phyloP scores from a whole-genome alignment of 352 stramenopile species.

The Phytophthora europaea region DNA sequence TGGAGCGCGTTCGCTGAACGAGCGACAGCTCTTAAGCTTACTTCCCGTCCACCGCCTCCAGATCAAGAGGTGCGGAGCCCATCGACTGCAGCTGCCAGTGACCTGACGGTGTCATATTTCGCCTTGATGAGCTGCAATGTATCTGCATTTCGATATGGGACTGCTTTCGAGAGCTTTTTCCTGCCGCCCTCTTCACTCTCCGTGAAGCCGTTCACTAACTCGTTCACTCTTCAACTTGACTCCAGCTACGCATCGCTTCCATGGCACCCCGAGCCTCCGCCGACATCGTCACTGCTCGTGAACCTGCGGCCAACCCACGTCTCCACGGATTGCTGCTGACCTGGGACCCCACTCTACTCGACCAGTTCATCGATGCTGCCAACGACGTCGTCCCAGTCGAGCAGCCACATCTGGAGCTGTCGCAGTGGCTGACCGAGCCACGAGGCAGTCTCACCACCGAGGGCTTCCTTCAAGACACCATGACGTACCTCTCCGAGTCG shows the following conservation, averaged over 20 bases:
- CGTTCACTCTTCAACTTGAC: slow-evolving; percentile 28
- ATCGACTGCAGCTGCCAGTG: slow-evolving; percentile 21
- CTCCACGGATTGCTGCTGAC: slow-evolving; percentile 30
- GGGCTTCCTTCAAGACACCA: slow-evolving; percentile 35
- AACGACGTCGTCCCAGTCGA: slow-evolving; percentile 39
- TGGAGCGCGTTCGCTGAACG: slow-evolving; percentile 26
- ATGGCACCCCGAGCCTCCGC: slow-evolving; percentile 30
- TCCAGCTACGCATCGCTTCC: neutral
- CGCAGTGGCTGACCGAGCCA: slow-evolving; percentile 41
- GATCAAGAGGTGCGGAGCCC: slow-evolving; percentile 4
- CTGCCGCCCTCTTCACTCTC: neutral
- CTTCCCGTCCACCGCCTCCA: neutral
- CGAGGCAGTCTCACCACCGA: slow-evolving; percentile 39
- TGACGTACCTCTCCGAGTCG: slow-evolving; percentile 39
- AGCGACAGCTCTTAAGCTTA: neutral
- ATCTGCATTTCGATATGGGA: neutral
- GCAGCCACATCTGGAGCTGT: slow-evolving; percentile 22
- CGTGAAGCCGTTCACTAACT: neutral
- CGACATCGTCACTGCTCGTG: slow-evolving; percentile 19
- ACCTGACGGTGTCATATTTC: slow-evolving; percentile 25
- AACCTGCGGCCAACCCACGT: slow-evolving; percentile 1
- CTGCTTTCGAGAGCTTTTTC: neutral
- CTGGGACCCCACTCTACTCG: slow-evolving; percentile 28
- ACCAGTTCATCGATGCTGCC: slow-evolving; percentile 33
- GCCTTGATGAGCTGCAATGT: neutral